Evolutionary conservation across 441 rosid species (phyloP).

Genomic region (Aleurites moluccanus): DNA sequence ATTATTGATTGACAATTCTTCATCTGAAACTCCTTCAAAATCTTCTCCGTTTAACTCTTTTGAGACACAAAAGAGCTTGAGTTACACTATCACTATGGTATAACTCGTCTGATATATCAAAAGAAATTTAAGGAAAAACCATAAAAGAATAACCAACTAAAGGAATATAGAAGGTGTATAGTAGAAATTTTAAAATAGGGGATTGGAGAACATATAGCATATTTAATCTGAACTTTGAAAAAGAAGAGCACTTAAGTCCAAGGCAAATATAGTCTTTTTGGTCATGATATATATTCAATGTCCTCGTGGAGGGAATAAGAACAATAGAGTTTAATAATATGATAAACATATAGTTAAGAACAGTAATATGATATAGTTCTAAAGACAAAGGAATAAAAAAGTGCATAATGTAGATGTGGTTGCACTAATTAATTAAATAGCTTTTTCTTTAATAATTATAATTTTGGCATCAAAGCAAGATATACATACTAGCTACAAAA

Average conservation of each 20-base stretch:
- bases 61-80: no score
- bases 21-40: no score
- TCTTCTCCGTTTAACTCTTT: no score
- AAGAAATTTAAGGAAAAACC: background rate
- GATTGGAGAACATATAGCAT: conserved; percentile 3
- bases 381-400: conserved; percentile 24
- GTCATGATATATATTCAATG: conserved; percentile 12
- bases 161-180: conserved; percentile 12
- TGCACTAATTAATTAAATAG: background rate
- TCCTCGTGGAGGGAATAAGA: conserved; percentile 29
- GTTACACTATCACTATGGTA: no score
- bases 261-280: conserved; percentile 5
- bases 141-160: conserved; percentile 8
- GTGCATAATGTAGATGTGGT: conserved; percentile 9
- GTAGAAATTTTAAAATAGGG: conserved; percentile 6
- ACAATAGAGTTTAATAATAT: conserved; percentile 19
- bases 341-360: background rate
- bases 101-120: no score
- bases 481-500: conserved; percentile 4
- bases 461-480: conserved; percentile 17
- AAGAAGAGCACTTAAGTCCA: conserved; percentile 17
- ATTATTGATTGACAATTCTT: no score
- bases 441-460: conserved; percentile 19
- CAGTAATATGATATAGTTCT: conserved; percentile 6
- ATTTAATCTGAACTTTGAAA: conserved; percentile 17